Base-by-base conservation (phyloP, 2,329 filamentous ascomycete species). In the Ophiosphaerella herpotricha region DNA sequence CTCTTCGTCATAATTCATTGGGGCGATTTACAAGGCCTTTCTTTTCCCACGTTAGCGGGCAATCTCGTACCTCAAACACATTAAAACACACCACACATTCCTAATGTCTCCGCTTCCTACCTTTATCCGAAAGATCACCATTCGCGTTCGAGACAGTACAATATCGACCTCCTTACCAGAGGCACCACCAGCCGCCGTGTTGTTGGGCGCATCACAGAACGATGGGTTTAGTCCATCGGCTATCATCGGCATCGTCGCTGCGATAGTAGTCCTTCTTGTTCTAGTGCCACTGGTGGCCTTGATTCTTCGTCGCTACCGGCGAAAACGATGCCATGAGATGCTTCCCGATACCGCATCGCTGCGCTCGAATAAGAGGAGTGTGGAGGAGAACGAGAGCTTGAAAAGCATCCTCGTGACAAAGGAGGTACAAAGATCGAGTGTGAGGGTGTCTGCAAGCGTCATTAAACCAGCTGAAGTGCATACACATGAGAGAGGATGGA, bases 161-260 rank as follows among this genome's bases (percentile, higher is more conserved):
- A 5, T 21, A 21, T 21, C 18, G 18, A 42, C 49, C 18, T 43
- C 43, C 35, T 21, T 39, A 11, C 60, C 60, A 2, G 39, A 53
- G 12, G 60, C 60, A 11, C 60, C 61, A 8, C 39, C 54, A 4
- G 58, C 55, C 7, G 24, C 38, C 6, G 24, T 35, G 3, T n/a
- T 48, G 5, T 29, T 35, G 12, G 23, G 34, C 13, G 18, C 39
- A 5, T 36, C 46, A 14, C 43, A 39, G 3, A 52, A n/a, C 35
- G 54, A 63, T 21, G 60, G 58, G 44, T 64, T 53, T 39, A 55
- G 39, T 3, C 61, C 63, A 0, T 43, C 52, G 5, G 60, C 63
- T 3, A 59, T 64, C 14, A 61, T 64, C 40, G 58, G 60, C 54
- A 64, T 66, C 38, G 57, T 63, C n/a, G 45, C 55, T 9, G 50